phyloP scores from a whole-genome alignment of 306 rosid species.

The Urtica urens region DNA sequence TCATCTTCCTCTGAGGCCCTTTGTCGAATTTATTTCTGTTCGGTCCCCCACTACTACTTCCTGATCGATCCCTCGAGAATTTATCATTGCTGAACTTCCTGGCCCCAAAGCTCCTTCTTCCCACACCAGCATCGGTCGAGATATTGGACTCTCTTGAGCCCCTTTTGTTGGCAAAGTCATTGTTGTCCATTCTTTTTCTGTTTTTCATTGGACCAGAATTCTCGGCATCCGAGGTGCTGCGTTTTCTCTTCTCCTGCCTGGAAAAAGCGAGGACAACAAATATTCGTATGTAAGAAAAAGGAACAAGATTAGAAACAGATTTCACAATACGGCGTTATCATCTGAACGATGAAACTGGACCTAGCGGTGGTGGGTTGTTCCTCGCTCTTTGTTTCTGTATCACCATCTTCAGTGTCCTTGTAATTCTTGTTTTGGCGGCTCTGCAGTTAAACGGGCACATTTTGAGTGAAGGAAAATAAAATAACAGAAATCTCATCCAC shows the following conservation, averaged over 20 bases:
- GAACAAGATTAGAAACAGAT: neutral
- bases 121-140: conserved; percentile 15
- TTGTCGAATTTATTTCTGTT: conserved; percentile 18
- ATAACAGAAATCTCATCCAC: conserved; percentile 4
- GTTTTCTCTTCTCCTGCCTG: conserved; percentile 40
- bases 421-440: conserved; percentile 58
- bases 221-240: conserved; percentile 13
- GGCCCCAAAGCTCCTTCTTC: conserved; percentile 22
- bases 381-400: conserved; percentile 21
- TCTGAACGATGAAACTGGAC: conserved; percentile 25
- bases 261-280: conserved; percentile 7
- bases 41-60: conserved; percentile 6
- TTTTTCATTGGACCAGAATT: conserved; percentile 20
- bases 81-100: conserved; percentile 24
- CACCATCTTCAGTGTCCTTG: conserved; percentile 23
- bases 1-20: conserved; percentile 26
- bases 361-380: conserved; percentile 37
- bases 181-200: conserved; percentile 33
- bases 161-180: conserved; percentile 8
- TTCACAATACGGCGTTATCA: neutral
- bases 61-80: conserved; percentile 19
- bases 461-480: neutral
- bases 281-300: neutral
- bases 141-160: conserved; percentile 10
- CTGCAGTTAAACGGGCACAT: conserved; percentile 34